These are phyloP conservation scores for Chrysochromulina parva DNA, from an alignment of 78 protist species.

Conservation along the genomic window DNA sequence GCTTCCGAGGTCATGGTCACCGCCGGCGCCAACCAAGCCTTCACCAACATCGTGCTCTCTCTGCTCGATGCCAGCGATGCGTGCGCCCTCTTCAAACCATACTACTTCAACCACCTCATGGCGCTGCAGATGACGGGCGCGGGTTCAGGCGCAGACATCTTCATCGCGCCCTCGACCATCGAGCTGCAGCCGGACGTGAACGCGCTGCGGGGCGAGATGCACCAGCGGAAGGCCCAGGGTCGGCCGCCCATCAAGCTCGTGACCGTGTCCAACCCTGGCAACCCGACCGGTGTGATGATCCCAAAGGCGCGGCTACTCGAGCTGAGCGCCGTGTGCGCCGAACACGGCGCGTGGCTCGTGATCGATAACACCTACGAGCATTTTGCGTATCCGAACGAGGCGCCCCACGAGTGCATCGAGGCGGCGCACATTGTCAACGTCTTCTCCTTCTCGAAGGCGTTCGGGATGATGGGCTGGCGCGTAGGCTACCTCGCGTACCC, in stretches of 20 bases:
- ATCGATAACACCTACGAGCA: conserved; percentile 31
- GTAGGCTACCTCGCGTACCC: background rate
- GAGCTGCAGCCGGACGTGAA: background rate
- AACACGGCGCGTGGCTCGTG: background rate
- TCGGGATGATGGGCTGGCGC: conserved; percentile 43
- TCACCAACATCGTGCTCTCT: conserved; percentile 24
- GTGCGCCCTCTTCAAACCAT: background rate
- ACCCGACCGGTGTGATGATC: conserved; percentile 17
- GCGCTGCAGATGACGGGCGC: conserved; percentile 42
- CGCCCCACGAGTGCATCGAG: background rate
- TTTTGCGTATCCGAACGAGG: background rate
- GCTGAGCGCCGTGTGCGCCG: background rate
- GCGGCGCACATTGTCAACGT: conserved; percentile 11
- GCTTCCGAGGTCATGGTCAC: conserved; percentile 27
- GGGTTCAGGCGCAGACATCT: background rate
- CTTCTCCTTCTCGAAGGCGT: conserved; percentile 35
- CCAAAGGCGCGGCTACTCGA: background rate
- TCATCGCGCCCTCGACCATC: background rate
- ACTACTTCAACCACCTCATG: conserved; percentile 40
- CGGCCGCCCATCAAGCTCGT: background rate
- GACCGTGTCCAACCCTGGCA: conserved; percentile 23
- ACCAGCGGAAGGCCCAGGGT: background rate
- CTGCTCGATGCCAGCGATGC: conserved; percentile 33
- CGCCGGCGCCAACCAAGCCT: conserved; percentile 30
- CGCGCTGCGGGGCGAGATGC: background rate